A percentile compares a stretch with the other conserved stretches of the same genome.
phyloP scores from a whole-genome alignment of 23 red algal species.

The Gracilariopsis chorda region DNA sequence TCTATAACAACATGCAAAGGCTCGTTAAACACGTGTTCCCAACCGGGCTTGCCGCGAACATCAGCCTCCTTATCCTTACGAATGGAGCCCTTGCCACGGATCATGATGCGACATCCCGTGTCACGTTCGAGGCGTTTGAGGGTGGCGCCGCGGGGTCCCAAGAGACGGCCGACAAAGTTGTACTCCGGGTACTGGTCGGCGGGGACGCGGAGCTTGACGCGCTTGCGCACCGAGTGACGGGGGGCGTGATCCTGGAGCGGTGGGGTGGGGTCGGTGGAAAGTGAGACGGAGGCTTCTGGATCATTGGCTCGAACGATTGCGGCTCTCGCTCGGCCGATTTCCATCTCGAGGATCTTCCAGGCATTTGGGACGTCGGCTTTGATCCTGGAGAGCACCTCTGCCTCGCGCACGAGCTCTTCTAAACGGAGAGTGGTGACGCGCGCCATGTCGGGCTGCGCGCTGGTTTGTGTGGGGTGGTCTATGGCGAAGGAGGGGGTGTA shows the following conservation, averaged over 20 bases:
- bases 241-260: background rate
- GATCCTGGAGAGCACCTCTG: slow-evolving; percentile 13
- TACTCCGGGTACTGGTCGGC: slow-evolving; percentile 91
- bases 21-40: slow-evolving; percentile 95
- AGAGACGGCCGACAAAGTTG: slow-evolving; percentile 95
- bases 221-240: background rate
- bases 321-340: slow-evolving; percentile 17
- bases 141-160: slow-evolving; percentile 93
- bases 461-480: too few species aligned
- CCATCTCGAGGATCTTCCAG: slow-evolving; percentile 39
- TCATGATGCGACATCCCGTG: slow-evolving; percentile 97
- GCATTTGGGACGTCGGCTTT: slow-evolving; percentile 27
- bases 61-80: slow-evolving; percentile 96
- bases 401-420: slow-evolving; percentile 44
- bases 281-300: background rate
- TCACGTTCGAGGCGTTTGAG: slow-evolving; percentile 88
- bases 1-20: slow-evolving; percentile 95
- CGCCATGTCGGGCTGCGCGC: background rate
- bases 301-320: background rate
- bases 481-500: too few species aligned
- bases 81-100: slow-evolving; percentile 91
- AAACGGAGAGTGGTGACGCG: slow-evolving; percentile 13
- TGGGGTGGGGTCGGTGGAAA: background rate
- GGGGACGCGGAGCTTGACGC: slow-evolving; percentile 72
- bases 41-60: slow-evolving; percentile 96